phyloP scores from a whole-genome alignment of 2,329 filamentous ascomycete species.

The Myriosclerotinia curreyana region DNA sequence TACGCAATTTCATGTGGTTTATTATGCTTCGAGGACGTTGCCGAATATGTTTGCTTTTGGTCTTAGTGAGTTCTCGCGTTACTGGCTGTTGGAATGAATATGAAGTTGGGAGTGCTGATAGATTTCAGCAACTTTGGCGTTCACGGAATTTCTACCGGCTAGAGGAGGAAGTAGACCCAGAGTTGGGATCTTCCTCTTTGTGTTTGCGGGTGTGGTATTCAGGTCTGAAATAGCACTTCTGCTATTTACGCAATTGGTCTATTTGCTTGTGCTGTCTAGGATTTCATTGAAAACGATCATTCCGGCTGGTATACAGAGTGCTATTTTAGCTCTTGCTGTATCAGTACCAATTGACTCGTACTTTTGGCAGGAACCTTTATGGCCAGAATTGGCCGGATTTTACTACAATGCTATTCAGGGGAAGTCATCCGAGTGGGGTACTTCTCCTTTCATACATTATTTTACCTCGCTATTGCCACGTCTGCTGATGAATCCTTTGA shows the following conservation, averaged over 20 bases:
- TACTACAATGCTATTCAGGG: conserved; percentile 86
- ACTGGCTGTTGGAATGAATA: background rate
- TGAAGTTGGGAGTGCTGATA: conserved; percentile 19
- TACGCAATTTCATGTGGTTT: conserved; percentile 88
- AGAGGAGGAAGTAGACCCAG: conserved; percentile 41
- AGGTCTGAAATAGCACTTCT: conserved; percentile 85
- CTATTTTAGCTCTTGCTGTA: conserved; percentile 61
- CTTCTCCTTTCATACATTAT: conserved; percentile 82
- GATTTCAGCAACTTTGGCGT: conserved; percentile 61
- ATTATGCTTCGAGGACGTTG: conserved; percentile 85
- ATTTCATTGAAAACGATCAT: conserved; percentile 58
- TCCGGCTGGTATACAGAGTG: conserved; percentile 62
- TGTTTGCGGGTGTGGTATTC: conserved; percentile 79
- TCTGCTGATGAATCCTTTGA: conserved; percentile 76
- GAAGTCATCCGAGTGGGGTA: conserved; percentile 83
- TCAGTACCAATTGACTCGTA: conserved; percentile 82
- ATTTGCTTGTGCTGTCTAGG: conserved; percentile 57
- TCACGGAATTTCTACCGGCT: conserved; percentile 45
- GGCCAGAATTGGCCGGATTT: conserved; percentile 89
- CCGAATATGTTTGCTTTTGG: conserved; percentile 97
- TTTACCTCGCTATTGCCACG: conserved; percentile 77
- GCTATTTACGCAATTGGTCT: conserved; percentile 63
- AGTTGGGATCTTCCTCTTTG: conserved; percentile 67
- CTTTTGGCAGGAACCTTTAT: conserved; percentile 85
- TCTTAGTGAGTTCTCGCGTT: conserved; percentile 58